phyloP scores from a whole-genome alignment of 805 yeast species.

The Ogataea populi-albae region DNA sequence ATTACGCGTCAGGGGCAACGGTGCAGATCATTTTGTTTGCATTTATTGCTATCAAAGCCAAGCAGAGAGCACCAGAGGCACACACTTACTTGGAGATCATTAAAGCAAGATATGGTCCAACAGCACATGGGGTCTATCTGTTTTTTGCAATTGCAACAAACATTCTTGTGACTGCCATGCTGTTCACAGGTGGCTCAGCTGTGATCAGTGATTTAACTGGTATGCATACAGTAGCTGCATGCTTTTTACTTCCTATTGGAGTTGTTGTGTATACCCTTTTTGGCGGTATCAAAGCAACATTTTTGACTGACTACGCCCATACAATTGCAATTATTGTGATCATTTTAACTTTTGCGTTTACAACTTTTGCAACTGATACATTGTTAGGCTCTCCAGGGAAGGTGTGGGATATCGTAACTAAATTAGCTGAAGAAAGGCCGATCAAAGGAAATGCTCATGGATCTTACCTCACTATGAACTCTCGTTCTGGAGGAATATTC shows the following conservation, averaged over 20 bases:
- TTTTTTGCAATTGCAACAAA: conserved; percentile 87
- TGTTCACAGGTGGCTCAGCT: conserved; percentile 87
- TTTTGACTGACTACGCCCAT: conserved; percentile 75
- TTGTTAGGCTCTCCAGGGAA: conserved; percentile 77
- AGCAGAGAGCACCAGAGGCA: conserved; percentile 85
- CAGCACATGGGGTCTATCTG: conserved; percentile 65
- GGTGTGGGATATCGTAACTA: conserved; percentile 71
- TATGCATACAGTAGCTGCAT: conserved; percentile 71
- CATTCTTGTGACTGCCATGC: conserved; percentile 88
- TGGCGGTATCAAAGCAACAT: conserved; percentile 83
- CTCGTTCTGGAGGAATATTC: conserved; percentile 84
- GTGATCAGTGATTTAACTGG: conserved; percentile 80
- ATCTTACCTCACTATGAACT: conserved; percentile 83
- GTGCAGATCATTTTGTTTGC: conserved; percentile 87
- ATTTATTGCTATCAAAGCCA: conserved; percentile 82
- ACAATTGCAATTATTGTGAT: conserved; percentile 79
- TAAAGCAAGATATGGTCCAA: conserved; percentile 74
- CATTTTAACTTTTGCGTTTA: conserved; percentile 76
- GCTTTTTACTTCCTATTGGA: conserved; percentile 79
- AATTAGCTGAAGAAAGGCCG: conserved; percentile 59
- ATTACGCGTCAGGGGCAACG: conserved; percentile 87
- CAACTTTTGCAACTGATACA: conserved; percentile 68
- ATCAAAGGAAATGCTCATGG: conserved; percentile 80
- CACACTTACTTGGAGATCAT: conserved; percentile 89
- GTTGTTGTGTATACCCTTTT: conserved; percentile 70